These are phyloP conservation scores for Trichophyton mentagrophytes DNA, from an alignment of 2,329 filamentous ascomycete genomes.

Conservation along the genomic window DNA sequence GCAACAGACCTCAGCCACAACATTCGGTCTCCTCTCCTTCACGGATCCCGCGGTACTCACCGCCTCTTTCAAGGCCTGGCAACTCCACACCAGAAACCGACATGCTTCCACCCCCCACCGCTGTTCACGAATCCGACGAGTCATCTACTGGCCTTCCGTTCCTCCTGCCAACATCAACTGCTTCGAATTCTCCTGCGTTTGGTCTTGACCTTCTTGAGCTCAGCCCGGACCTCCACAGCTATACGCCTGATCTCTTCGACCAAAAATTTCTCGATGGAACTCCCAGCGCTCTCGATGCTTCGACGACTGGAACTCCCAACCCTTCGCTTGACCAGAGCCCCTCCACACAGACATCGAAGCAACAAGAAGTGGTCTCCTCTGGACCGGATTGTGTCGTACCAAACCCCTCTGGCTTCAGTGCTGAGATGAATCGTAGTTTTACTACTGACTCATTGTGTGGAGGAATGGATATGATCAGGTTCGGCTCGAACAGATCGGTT, in stretches of 20 bases:
- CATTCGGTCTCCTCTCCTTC: slow-evolving; percentile 5
- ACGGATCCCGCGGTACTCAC: slow-evolving; percentile 4
- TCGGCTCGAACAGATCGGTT: slow-evolving; percentile 29
- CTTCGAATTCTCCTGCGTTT: neutral
- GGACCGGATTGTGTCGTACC: slow-evolving; percentile 6
- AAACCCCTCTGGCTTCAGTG: slow-evolving; percentile 9
- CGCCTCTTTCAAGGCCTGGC: neutral
- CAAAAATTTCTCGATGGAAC: slow-evolving; percentile 17
- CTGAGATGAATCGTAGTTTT: slow-evolving; percentile 35
- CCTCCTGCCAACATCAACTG: neutral
- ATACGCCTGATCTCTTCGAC: slow-evolving; percentile 7
- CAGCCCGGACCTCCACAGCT: neutral
- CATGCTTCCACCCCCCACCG: neutral
- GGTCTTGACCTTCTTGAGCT: neutral
- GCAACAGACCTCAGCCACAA: slow-evolving; percentile 3
- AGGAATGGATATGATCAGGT: slow-evolving; percentile 33
- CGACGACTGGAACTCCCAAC: slow-evolving; percentile 3
- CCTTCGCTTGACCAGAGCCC: slow-evolving; percentile 3
- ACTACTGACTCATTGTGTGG: slow-evolving; percentile 35
- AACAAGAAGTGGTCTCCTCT: neutral
- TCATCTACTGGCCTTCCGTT: neutral
- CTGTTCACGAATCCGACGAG: neutral
- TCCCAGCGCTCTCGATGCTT: neutral
- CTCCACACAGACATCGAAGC: neutral
- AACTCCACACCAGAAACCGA: neutral